Evolutionary conservation across 2,329 filamentous ascomycete genomes (phyloP).

Genomic region (Periconia digitata): DNA sequence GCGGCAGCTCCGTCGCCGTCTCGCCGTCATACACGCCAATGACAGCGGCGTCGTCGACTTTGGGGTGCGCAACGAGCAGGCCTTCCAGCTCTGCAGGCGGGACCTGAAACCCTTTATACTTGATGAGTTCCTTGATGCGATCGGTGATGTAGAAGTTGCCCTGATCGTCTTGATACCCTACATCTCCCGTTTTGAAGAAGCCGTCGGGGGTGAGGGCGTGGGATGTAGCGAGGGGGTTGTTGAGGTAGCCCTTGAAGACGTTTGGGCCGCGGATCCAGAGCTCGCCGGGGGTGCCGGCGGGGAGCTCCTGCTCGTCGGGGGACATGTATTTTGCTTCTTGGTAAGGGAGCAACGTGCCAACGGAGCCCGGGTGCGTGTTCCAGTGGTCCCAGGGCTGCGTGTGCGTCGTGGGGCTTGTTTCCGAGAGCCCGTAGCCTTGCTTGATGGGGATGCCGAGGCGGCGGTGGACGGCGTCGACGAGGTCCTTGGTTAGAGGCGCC

Average conservation of each 20-base stretch:
- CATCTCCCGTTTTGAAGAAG: conserved; percentile 89
- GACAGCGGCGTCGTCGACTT: conserved; percentile 49
- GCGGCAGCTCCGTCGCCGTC: conserved; percentile 48
- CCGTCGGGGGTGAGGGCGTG: conserved; percentile 75
- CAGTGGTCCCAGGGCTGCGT: conserved; percentile 75
- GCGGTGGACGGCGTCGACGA: conserved; percentile 74
- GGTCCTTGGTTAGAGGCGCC: conserved; percentile 77
- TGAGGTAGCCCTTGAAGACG: conserved; percentile 76
- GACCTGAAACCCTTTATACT: conserved; percentile 52
- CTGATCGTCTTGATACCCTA: conserved; percentile 74
- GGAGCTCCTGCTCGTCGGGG: conserved; percentile 59
- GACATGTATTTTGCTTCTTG: conserved; percentile 81
- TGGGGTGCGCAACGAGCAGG: conserved; percentile 44
- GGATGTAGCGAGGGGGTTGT: conserved; percentile 69
- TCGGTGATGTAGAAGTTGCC: conserved; percentile 92
- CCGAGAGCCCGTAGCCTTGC: conserved; percentile 88
- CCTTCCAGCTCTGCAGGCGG: conserved; percentile 53
- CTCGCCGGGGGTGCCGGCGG: conserved; percentile 60
- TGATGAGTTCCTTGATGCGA: conserved; percentile 54
- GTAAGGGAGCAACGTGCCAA: conserved; percentile 76
- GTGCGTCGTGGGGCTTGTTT: conserved; percentile 80
- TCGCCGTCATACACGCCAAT: conserved; percentile 49
- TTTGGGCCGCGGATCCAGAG: conserved; percentile 77
- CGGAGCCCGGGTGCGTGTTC: conserved; percentile 73
- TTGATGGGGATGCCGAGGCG: conserved; percentile 80